These are phyloP conservation scores for Aspergillus leporis DNA, from an alignment of 495 filamentous ascomycete genomes.

Conservation along the genomic window DNA sequence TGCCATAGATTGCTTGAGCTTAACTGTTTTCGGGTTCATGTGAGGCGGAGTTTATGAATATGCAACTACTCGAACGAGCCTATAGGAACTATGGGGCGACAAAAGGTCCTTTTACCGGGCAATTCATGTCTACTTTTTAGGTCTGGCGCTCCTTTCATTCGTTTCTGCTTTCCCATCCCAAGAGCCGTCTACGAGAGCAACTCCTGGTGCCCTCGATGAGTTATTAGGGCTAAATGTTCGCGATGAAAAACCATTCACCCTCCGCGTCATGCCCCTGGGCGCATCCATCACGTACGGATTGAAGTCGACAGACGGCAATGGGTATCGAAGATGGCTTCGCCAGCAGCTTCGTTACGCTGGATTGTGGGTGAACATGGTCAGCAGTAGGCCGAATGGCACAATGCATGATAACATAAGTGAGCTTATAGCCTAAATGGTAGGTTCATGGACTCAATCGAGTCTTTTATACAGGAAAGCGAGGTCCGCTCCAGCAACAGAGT, in stretches of 20 bases:
- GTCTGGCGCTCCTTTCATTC: not conserved
- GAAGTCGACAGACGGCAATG: slow-evolving; percentile 50
- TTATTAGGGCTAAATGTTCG: not conserved
- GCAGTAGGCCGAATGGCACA: slow-evolving; percentile 41
- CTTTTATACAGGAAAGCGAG: slow-evolving; percentile 38
- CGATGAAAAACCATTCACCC: slow-evolving; percentile 21
- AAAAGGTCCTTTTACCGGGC: not conserved
- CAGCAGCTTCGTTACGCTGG: slow-evolving; percentile 36
- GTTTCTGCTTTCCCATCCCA: not conserved
- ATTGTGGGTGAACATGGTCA: slow-evolving; percentile 53
- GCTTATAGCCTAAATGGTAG: no score
- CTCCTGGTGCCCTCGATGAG: not conserved
- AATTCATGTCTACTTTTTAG: not conserved
- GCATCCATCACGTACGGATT: slow-evolving; percentile 60
- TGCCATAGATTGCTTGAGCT: no score
- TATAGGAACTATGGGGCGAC: not conserved
- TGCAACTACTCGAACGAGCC: no score
- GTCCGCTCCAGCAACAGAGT: slow-evolving; percentile 50
- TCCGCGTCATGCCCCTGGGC: slow-evolving; percentile 56
- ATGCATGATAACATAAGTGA: slow-evolving; percentile 50
- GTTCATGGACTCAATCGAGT: not conserved
- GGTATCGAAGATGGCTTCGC: slow-evolving; percentile 51
- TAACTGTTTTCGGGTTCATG: no score
- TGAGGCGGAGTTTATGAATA: no score
- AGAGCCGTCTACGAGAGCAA: not conserved